Evolutionary conservation across 768 basidiomycete species (phyloP), one percentile per base, ranked within the genome.

Genomic region (Piloderma croceum): DNA sequence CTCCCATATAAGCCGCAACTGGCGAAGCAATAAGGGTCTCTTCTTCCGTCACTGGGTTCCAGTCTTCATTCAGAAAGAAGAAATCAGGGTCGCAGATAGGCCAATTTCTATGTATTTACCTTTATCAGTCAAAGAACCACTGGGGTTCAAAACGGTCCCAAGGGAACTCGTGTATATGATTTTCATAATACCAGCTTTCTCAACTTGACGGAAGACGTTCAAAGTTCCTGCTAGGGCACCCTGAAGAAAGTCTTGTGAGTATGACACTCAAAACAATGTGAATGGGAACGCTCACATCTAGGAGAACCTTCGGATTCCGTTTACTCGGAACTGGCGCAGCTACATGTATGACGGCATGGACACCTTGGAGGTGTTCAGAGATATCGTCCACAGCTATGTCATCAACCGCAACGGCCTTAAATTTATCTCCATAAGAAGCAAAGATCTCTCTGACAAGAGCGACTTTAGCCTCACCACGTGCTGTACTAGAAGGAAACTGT

Each of bases 111-210:
- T 4, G 12, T 11, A 43, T 43, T 34, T 40, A 61, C 64, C 59
- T 46, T 59, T 46, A 38, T 65, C 62, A 6, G 53, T 60, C 32
- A 53, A 53, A 3, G 50, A 44, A 3, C 36, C 38, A 1, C 29
- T 22, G 0, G 61, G 54, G 24, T 56, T 58, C 2, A 51, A n/a
- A 0, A 60, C 56, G 3, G 65, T 53, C 4, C 51, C 60, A 24
- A 64, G 54, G 0, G 68, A 68, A 39, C 73, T 67, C 3, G 70
- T 69, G 2, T 68, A 57, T 2, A 69, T 57, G 12, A 68, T 38
- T 27, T 59, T 58, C 32, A 51, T 62, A 2, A 70, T 50, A 2
- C 65, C 65, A 1, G 61, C 62, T 33, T 62, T 60, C 24, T 64
- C 54, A 1, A 62, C 69, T 40, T 71, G 68, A 6, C 51, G 52